Base-by-base conservation (phyloP, 23 red algal species). In the Cyanidium caldarium region DNA sequence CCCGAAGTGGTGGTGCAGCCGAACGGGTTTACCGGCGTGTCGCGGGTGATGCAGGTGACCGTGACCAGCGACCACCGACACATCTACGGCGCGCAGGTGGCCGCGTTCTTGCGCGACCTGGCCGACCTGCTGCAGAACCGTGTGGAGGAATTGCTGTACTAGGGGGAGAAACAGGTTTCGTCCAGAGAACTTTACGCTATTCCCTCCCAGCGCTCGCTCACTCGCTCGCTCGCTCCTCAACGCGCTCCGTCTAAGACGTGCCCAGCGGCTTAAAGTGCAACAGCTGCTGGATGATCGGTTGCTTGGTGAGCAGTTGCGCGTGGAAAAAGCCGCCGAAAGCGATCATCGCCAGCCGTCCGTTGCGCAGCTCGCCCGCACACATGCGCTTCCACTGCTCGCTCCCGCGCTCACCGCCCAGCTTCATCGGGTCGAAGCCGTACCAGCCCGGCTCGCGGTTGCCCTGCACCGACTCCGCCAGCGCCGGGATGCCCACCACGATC, bases 331-430 rank as follows among this genome's bases (percentile, higher is more conserved):
- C 87, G 2, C 80, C 80, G 34, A 85, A 67, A 45, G 70, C 92
- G 39, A 98, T 98, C 92, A 98, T 98, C 10, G 92, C 92, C 35
- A 98, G 56, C 30, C 92, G 39, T 3, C 92, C 92, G 72, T 98
- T 98, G 77, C 82, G 87, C 39, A 98, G 81, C 58, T 98, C 92
- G 21, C 77, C 77, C 29, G 44, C 81, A 70, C 79, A 67, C 51
- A 61, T 61, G 73, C 77, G 87, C 69, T 88, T 88, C 13, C 65
- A 68, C 42, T 72, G 82, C 20, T 67, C 69, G 38, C 70, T 79
- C 14, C 79, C 46, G 56, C 84, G 78, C 69, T 87, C 88, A 3
- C 30, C 70, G 17, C 87, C 87, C 3, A 98, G 75, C 16, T 77
- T 75, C 7, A 98, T 42, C 41, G 92, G 92, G 72, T 98, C 92